A percentile compares a stretch with the other conserved stretches of the same genome.
These are phyloP conservation scores for Monosporascus sp. DNA, from an alignment of 2,329 filamentous ascomycete genomes.

Conservation along the genomic window DNA sequence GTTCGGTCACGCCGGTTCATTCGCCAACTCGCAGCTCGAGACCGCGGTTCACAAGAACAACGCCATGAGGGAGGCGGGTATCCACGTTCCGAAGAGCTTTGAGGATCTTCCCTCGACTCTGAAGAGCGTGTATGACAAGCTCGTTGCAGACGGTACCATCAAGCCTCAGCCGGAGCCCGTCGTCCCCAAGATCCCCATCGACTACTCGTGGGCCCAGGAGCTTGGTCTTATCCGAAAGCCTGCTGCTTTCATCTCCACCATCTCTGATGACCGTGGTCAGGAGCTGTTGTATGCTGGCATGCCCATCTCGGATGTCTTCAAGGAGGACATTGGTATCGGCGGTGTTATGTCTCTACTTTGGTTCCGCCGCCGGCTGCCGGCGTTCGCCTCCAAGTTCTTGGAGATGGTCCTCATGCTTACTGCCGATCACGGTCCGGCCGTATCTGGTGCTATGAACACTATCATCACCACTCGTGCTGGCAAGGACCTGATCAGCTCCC, in stretches of 20 bases:
- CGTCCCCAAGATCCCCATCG: slow-evolving; percentile 98
- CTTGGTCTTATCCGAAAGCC: slow-evolving; percentile 99
- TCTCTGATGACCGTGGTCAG: slow-evolving; percentile 98
- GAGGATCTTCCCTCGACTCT: slow-evolving; percentile 84
- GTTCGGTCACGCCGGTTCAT: slow-evolving; percentile 97
- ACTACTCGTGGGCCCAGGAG: slow-evolving; percentile 99
- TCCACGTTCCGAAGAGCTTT: slow-evolving; percentile 92
- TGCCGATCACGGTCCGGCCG: slow-evolving; percentile 96
- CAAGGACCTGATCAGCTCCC: slow-evolving; percentile 93
- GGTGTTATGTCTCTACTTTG: slow-evolving; percentile 99
- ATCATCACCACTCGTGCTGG: slow-evolving; percentile 99
- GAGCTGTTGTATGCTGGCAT: slow-evolving; percentile 98
- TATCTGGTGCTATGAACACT: slow-evolving; percentile 99
- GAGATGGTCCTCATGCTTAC: slow-evolving; percentile 99
- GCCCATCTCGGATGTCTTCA: slow-evolving; percentile 99
- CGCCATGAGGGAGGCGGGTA: slow-evolving; percentile 89
- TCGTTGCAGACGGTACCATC: slow-evolving; percentile 80
- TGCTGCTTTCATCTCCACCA: slow-evolving; percentile 98
- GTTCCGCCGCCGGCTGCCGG: slow-evolving; percentile 96
- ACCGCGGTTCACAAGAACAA: slow-evolving; percentile 96
- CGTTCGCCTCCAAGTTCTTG: slow-evolving; percentile 96
- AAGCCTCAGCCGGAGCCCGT: slow-evolving; percentile 81
- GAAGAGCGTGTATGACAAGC: slow-evolving; percentile 77
- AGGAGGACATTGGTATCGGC: slow-evolving; percentile 96
- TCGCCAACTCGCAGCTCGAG: slow-evolving; percentile 99